Base-by-base conservation (phyloP, 192 early-diverging fungal genomes). In the Coemansia sp. region DNA sequence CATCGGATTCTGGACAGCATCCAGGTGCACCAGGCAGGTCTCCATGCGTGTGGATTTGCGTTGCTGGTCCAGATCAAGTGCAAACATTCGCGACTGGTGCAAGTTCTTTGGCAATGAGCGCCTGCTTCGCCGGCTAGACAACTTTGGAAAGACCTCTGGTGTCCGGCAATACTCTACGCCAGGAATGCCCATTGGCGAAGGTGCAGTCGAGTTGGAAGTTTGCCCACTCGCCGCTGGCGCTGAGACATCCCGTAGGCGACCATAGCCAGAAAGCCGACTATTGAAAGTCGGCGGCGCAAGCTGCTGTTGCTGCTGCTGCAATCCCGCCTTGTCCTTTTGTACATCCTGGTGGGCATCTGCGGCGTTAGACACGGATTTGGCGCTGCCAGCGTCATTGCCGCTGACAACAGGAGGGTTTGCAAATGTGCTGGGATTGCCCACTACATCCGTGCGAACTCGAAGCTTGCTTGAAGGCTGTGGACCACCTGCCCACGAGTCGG, bases 11-110 rank as follows among this genome's bases (percentile, higher is more conserved):
- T 97, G 91, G 20, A 91, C 83, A 4, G 92, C 89, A 68, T 99
- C 97, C 63, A 94, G 88, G 64, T 99, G 95, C 49, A 99, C 71
- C 49, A 90, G 71, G 1, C 93, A 96, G 4, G 88, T 86, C 75
- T 99, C 95, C 25, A 85, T 87, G 8, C 95, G 84, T 28, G 89
- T 85, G 42, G 90, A 92, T 58, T 84, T 75, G 48, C 89, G 89
- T 58, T 84, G 84, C n/a, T 87, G 88, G 70, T 97, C 96, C 30
- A 96, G 80, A 71, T 96, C 91, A 67, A 99, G 88, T 10, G 85
- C 66, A 66, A 81, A 87, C 56, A 92, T 84, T 2, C 71, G 83
- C 83, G 48, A 87, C 85, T 83, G 96, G 80, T 31, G 82, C 86
- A 70, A 89, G 22, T 54, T 69, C 45, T 84, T 82, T 1, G 79